These are phyloP conservation scores for Pezicula carpinea DNA, from an alignment of 2,329 filamentous ascomycete genomes.

Conservation along the genomic window DNA sequence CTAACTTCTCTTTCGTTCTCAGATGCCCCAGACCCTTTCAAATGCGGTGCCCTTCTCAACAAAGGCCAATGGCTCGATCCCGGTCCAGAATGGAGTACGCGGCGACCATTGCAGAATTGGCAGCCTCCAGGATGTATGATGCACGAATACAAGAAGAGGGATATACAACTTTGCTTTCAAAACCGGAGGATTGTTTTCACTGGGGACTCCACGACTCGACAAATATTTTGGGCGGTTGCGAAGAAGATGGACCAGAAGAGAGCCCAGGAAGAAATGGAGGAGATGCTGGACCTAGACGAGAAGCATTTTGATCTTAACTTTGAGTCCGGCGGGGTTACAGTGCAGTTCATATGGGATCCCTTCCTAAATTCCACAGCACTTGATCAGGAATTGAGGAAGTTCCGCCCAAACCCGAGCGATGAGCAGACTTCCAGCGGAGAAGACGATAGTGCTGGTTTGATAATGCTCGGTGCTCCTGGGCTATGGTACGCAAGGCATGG, in stretches of 20 bases:
- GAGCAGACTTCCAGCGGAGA: slow-evolving; percentile 13
- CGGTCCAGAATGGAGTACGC: slow-evolving; percentile 23
- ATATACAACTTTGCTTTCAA: slow-evolving; percentile 48
- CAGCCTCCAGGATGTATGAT: slow-evolving; percentile 56
- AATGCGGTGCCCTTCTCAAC: slow-evolving; percentile 47
- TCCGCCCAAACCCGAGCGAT: slow-evolving; percentile 21
- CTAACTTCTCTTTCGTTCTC: slow-evolving; percentile 2
- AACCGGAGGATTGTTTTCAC: slow-evolving; percentile 51
- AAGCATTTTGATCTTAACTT: slow-evolving; percentile 43
- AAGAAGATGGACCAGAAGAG: slow-evolving; percentile 40
- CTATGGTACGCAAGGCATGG: slow-evolving; percentile 50
- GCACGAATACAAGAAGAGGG: slow-evolving; percentile 47
- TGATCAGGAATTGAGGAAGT: slow-evolving; percentile 35
- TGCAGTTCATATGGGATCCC: slow-evolving; percentile 60
- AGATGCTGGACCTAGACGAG: slow-evolving; percentile 29
- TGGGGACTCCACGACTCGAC: slow-evolving; percentile 55
- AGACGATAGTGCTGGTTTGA: slow-evolving; percentile 36
- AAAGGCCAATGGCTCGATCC: slow-evolving; percentile 45
- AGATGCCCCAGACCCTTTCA: slow-evolving; percentile 41
- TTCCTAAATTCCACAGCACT: slow-evolving; percentile 49
- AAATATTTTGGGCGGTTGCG: slow-evolving; percentile 55
- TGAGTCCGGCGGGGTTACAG: slow-evolving; percentile 36
- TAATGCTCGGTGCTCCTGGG: slow-evolving; percentile 49
- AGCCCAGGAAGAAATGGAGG: slow-evolving; percentile 31
- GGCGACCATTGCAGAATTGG: slow-evolving; percentile 43